Evolutionary conservation across 805 yeast genomes (phyloP).

Genomic region (Schwanniomyces sp.): DNA sequence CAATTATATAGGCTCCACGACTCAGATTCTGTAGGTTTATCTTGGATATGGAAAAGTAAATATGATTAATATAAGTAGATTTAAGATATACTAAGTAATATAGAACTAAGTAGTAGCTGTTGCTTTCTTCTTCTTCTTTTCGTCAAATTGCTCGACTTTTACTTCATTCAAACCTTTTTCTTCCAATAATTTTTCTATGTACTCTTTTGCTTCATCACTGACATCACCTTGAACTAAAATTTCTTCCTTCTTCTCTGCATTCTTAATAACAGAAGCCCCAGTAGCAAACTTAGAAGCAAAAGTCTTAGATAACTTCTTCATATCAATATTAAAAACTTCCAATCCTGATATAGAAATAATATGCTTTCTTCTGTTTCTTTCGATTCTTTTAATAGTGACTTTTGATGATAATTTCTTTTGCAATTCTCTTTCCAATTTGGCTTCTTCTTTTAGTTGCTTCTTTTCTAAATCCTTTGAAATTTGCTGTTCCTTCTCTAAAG

Average conservation of each 20-base stretch:
- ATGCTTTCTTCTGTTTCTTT: slow-evolving; percentile 85
- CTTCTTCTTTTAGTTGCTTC: slow-evolving; percentile 83
- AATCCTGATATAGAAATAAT: slow-evolving; percentile 84
- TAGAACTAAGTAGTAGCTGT: background rate
- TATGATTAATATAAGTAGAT: slow-evolving; percentile 4
- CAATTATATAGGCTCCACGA: slow-evolving; percentile 18
- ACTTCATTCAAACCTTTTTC: slow-evolving; percentile 83
- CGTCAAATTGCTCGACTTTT: slow-evolving; percentile 86
- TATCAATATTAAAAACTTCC: slow-evolving; percentile 84
- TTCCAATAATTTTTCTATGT: slow-evolving; percentile 65
- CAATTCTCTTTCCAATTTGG: slow-evolving; percentile 79
- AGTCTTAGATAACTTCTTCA: slow-evolving; percentile 87
- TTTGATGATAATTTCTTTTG: slow-evolving; percentile 78
- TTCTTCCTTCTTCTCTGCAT: slow-evolving; percentile 89
- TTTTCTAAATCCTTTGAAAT: slow-evolving; percentile 79
- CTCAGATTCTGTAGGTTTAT: slow-evolving; percentile 26
- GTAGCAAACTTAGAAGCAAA: slow-evolving; percentile 95
- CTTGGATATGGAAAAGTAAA: slow-evolving; percentile 28
- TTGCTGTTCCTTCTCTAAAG: slow-evolving; percentile 77
- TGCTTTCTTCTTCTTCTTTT: slow-evolving; percentile 66
- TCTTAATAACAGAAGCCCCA: slow-evolving; percentile 89
- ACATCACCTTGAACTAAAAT: slow-evolving; percentile 93
- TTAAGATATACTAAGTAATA: background rate
- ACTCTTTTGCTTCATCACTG: slow-evolving; percentile 83
- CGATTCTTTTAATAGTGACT: slow-evolving; percentile 81